These are phyloP conservation scores for Cornus florida DNA, from an alignment of 148 eudicot species.

Conservation along the genomic window DNA sequence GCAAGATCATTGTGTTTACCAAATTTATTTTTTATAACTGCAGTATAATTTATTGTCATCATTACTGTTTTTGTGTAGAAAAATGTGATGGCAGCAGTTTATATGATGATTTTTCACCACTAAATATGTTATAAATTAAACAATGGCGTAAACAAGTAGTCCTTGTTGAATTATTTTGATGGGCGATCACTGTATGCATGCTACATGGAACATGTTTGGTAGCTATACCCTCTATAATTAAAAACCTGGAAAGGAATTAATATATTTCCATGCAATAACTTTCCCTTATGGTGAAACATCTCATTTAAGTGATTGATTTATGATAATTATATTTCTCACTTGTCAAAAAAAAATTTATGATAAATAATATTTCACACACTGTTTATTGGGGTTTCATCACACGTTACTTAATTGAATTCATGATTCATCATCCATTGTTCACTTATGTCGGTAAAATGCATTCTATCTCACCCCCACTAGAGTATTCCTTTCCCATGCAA, in stretches of 20 bases:
- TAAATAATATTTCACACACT: background rate
- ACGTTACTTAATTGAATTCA: no score
- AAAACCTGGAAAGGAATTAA: no score
- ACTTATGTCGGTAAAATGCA: background rate
- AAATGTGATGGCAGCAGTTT: background rate
- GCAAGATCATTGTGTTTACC: background rate
- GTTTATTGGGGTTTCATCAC: no score
- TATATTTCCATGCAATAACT: background rate
- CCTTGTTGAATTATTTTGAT: background rate
- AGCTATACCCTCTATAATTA: no score
- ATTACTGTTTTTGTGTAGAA: background rate
- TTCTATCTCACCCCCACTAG: background rate
- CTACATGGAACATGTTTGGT: background rate
- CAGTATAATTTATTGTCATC: background rate
- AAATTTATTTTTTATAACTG: background rate
- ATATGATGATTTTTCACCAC: background rate
- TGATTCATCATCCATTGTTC: background rate
- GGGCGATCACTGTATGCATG: background rate
- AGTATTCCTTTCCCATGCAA: background rate
- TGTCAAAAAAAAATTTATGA: background rate
- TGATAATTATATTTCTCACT: background rate
- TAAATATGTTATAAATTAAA: no score
- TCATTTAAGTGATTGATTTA: background rate
- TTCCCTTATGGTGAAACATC: background rate
- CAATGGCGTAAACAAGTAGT: no score